A percentile compares a stretch with the other conserved stretches of the same genome.
These are phyloP conservation scores for Peronospora tabacina DNA, from an alignment of 352 stramenopile genomes.

Conservation along the genomic window DNA sequence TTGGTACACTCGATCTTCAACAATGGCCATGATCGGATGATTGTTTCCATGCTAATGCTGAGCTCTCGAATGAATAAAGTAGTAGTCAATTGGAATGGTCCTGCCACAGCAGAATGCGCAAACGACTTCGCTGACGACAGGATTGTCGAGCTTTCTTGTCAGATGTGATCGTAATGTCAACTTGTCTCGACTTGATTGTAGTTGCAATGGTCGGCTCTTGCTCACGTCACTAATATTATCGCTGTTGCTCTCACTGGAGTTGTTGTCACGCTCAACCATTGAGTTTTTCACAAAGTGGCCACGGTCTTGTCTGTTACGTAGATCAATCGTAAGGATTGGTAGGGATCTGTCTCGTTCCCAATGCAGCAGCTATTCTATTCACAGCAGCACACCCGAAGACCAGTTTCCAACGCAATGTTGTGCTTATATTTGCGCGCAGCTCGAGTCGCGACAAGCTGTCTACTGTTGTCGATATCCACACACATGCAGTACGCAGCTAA, in stretches of 20 bases:
- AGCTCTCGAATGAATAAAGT: no score
- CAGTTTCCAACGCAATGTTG: neutral
- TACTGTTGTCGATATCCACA: constrained; percentile 22
- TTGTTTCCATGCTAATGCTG: constrained; percentile 39
- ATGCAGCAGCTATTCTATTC: constrained; percentile 20
- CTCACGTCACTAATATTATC: constrained; percentile 7
- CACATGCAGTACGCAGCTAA: constrained; percentile 7
- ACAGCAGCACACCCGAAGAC: constrained; percentile 3
- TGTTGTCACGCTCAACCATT: no score
- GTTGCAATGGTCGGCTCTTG: neutral
- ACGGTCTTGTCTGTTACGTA: no score
- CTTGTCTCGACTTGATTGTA: constrained; percentile 11
- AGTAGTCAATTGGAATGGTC: no score
- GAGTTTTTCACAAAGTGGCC: no score
- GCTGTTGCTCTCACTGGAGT: no score
- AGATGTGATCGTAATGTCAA: constrained; percentile 3
- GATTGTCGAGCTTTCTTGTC: constrained; percentile 10
- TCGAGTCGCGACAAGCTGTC: constrained; percentile 9
- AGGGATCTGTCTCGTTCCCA: neutral
- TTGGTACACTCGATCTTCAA: no score
- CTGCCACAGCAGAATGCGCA: neutral
- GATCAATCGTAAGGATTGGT: no score
- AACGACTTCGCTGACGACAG: constrained; percentile 10
- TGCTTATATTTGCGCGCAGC: neutral
- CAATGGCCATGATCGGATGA: no score